Evolutionary conservation across 116 monocot species (phyloP).

Genomic region (Thalassia testudinum): DNA sequence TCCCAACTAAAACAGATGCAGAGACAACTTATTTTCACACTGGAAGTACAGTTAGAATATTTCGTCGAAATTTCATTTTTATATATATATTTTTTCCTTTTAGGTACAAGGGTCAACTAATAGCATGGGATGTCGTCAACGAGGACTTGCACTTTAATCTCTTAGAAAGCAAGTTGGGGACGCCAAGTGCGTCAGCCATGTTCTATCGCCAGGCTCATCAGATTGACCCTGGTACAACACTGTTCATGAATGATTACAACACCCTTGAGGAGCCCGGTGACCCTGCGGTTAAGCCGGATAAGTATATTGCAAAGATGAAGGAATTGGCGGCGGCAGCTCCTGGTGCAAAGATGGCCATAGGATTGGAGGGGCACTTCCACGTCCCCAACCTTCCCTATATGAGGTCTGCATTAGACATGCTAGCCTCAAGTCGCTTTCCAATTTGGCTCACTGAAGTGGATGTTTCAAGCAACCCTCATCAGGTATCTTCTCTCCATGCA

Average conservation of each 20-base stretch:
- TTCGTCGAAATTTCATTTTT: too few relatives aligned
- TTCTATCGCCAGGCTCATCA: too few relatives aligned
- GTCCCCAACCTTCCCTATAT: background rate
- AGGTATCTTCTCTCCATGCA: too few relatives aligned
- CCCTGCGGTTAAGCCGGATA: background rate
- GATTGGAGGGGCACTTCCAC: background rate
- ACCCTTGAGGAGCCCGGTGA: background rate
- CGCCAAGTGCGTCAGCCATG: too few relatives aligned
- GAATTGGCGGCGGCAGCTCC: background rate
- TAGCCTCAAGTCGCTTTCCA: background rate
- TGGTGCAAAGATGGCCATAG: background rate
- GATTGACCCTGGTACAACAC: background rate
- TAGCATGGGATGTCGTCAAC: background rate
- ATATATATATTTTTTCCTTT: constrained; percentile 4
- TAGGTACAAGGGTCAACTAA: too few relatives aligned
- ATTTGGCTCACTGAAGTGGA: background rate
- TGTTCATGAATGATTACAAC: background rate
- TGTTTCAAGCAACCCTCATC: background rate
- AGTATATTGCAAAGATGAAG: background rate
- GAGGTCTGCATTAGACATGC: background rate
- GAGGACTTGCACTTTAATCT: background rate
- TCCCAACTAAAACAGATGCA: too few relatives aligned
- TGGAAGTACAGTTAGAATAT: too few relatives aligned
- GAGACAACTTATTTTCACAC: too few relatives aligned
- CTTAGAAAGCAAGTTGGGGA: background rate